Conservation (phyloP, 177 flowering plant genomes). For the Vitis hybrid region DNA sequence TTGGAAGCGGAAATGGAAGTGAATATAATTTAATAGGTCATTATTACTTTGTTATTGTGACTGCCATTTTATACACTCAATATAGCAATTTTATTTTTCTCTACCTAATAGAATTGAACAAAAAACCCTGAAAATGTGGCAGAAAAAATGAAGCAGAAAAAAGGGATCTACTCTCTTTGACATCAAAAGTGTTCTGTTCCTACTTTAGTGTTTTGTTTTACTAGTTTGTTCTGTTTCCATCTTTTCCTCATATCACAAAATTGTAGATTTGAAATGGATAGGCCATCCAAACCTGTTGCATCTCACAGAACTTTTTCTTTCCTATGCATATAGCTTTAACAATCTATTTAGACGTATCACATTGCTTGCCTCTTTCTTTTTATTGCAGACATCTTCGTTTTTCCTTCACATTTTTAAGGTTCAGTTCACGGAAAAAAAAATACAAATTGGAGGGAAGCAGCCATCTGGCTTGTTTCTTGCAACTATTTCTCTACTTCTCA, state of each 20-base stretch:
- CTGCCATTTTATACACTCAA: neutral
- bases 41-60: neutral
- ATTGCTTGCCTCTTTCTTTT: conserved; percentile 7
- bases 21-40: neutral
- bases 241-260: too few relatives aligned
- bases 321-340: neutral
- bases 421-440: conserved; percentile 61
- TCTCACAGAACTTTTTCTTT: neutral
- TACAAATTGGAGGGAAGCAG: conserved; percentile 85
- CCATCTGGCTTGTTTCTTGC: conserved; percentile 72
- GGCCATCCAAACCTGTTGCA: too few relatives aligned
- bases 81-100: too few relatives aligned
- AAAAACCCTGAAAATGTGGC: too few relatives aligned
- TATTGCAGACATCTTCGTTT: conserved; percentile 83
- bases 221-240: too few relatives aligned
- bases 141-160: too few relatives aligned
- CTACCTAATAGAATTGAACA: neutral
- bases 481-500: conserved; percentile 60
- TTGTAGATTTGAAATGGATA: too few relatives aligned
- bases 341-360: neutral
- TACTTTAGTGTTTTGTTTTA: too few relatives aligned
- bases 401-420: conserved; percentile 85
- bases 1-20: neutral
- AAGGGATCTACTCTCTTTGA: too few relatives aligned
- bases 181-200: too few relatives aligned